Evolutionary conservation across 2,329 filamentous ascomycete species (phyloP).

Genomic region (Thermoascus crustaceus): DNA sequence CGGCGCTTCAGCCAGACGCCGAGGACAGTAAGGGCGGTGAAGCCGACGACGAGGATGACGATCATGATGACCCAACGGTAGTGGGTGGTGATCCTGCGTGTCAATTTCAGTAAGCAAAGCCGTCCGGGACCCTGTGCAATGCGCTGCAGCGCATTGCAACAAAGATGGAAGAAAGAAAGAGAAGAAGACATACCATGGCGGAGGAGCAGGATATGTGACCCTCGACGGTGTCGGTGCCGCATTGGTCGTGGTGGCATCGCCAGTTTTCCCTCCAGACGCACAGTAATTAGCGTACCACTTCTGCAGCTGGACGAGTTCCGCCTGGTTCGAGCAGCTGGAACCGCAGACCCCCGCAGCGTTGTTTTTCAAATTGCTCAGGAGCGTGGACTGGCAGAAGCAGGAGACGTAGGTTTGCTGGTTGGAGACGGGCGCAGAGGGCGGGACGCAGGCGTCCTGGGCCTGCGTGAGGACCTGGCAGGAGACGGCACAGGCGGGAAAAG

Average conservation of each 20-base stretch:
- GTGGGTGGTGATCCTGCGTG: constrained; percentile 56
- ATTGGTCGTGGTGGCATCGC: constrained; percentile 16
- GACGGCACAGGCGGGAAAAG: constrained; percentile 56
- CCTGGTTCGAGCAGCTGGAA: constrained; percentile 44
- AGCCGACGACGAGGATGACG: constrained; percentile 62
- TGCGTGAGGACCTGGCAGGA: constrained; percentile 55
- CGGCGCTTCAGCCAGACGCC: constrained; percentile 65
- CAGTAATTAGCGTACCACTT: constrained; percentile 66
- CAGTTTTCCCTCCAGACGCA: constrained; percentile 34
- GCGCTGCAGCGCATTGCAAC: background rate
- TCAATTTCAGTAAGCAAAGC: background rate
- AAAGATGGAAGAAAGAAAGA: background rate
- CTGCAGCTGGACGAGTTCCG: constrained; percentile 52
- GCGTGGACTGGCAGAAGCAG: constrained; percentile 65
- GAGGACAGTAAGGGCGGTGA: constrained; percentile 57
- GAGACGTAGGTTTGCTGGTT: constrained; percentile 49
- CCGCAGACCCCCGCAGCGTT: constrained; percentile 56
- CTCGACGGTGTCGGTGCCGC: constrained; percentile 15
- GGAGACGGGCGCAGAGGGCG: constrained; percentile 44
- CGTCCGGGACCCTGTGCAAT: background rate
- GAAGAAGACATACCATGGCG: constrained; percentile 17
- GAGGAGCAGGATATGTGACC: constrained; percentile 5
- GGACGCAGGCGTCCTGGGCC: constrained; percentile 64
- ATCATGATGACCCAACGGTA: constrained; percentile 78
- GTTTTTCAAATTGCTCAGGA: constrained; percentile 53